Evolutionary conservation across 305 asterid genomes (phyloP).

Genomic region (Euphrasia arctica): DNA sequence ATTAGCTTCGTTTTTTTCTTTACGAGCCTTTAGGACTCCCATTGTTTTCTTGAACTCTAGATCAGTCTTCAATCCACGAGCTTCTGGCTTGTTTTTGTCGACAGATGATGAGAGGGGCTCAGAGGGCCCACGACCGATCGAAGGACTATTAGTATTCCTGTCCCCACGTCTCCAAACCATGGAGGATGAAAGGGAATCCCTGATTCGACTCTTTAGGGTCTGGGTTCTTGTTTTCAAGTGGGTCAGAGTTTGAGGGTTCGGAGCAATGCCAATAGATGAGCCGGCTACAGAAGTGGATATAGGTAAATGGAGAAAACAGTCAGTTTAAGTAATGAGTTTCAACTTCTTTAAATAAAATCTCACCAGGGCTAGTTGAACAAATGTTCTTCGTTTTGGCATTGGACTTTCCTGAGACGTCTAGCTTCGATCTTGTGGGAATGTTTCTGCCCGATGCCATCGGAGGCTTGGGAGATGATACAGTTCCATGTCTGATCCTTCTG

Average conservation of each 20-base stretch:
- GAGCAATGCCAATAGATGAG: no score
- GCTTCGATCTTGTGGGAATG: constrained; percentile 23
- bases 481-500: constrained; percentile 17
- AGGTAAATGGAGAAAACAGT: background rate
- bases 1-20: background rate
- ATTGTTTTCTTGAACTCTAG: background rate
- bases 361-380: constrained; percentile 31
- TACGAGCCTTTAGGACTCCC: background rate
- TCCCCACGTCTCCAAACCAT: constrained; percentile 27
- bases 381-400: constrained; percentile 20
- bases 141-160: no score
- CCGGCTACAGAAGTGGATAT: no score
- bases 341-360: background rate
- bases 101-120: background rate
- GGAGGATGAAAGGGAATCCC: constrained; percentile 30
- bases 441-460: constrained; percentile 27
- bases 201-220: constrained; percentile 27
- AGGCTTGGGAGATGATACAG: constrained; percentile 30
- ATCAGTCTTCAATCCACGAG: background rate
- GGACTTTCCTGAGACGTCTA: constrained; percentile 18
- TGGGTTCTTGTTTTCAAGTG: constrained; percentile 27
- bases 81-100: background rate
- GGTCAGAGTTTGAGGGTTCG: no score
- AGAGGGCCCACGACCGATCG: background rate
- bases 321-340: background rate